Base-by-base conservation (phyloP, 176 grass and related monocot genomes). In the Thinopyrum elongatum region DNA sequence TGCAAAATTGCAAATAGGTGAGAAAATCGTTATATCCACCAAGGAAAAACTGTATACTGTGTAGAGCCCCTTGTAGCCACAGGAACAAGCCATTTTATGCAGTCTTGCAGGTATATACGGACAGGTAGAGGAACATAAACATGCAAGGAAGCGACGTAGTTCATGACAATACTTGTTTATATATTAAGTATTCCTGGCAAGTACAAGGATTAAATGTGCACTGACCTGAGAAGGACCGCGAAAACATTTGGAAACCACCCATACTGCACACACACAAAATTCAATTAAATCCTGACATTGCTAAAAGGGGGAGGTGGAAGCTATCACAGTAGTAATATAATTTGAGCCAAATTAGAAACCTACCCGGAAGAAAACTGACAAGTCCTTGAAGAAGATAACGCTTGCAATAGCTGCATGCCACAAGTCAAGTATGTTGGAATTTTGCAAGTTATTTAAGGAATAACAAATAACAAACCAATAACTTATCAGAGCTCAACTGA, bases 341-440 rank as follows among this genome's bases (percentile, higher is more conserved):
- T 70, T 11, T 39, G 21, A 33, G 4, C 26, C 31, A 34, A 81
- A 26, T 4, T 62, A 67, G 23, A 81, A 89, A 73, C 4, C 39
- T 86, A 95, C 93, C 85, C 88, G 70, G 28, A 65, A 85, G 61
- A 85, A 83, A 82, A 82, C 61, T 74, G 39, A 82, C 42, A 87
- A 68, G 69, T 90, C 88, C 62, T 78, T 88, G 62, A 90, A 80
- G 75, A 92, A 92, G 79, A 94, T 86, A 60, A 92, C 67, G 31
- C 22, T 69, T 35, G 90, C 69, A 90, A 94, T 90, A 79, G 85
- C 93, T 94, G 87, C 93, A 92, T 62, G 65, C 26, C 60, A 89
- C 16, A 86, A 55, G 51, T 46, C 11, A 58, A 77, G 61, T 79
- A 79, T 77, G n/a, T 80, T 41, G 39, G 7, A 58, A 47, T 68